Percentiles rank a stretch among this genome's conserved stretches.
Conservation (phyloP, 148 eudicot genomes). For the Chenopodium album region DNA sequence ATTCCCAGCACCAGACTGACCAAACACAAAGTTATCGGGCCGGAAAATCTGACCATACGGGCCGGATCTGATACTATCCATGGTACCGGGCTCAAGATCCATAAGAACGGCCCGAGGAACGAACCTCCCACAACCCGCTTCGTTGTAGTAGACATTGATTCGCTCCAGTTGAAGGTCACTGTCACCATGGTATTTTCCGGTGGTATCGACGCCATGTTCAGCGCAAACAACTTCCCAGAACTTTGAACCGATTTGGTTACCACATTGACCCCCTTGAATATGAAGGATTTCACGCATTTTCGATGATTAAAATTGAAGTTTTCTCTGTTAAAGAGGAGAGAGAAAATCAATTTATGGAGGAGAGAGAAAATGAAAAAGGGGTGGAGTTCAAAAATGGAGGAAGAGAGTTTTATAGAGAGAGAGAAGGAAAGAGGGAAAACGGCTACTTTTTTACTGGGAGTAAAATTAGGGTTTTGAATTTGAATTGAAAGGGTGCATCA, state of each 20-base stretch:
- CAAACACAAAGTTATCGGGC: slow-evolving; percentile 74
- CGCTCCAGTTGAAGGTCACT: slow-evolving; percentile 55
- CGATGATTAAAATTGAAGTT: too few relatives aligned
- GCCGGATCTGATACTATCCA: slow-evolving; percentile 66
- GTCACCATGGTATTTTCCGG: slow-evolving; percentile 62
- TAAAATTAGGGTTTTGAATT: slow-evolving; percentile 17
- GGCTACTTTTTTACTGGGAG: slow-evolving; percentile 15
- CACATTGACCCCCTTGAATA: slow-evolving; percentile 79
- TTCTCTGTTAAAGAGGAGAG: slow-evolving; percentile 5
- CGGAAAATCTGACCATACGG: slow-evolving; percentile 67
- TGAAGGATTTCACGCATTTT: slow-evolving; percentile 78
- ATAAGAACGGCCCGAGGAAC: slow-evolving; percentile 74
- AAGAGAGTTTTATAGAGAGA: neutral
- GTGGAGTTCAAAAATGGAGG: neutral
- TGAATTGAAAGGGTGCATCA: neutral
- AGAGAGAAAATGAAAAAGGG: neutral
- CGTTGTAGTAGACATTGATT: slow-evolving; percentile 67
- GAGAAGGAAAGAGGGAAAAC: slow-evolving; percentile 8
- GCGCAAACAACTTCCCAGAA: slow-evolving; percentile 86
- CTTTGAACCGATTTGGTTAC: slow-evolving; percentile 78
- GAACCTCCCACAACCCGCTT: slow-evolving; percentile 58
- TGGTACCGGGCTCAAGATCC: slow-evolving; percentile 79
- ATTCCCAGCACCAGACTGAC: slow-evolving; percentile 72
- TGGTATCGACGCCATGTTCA: slow-evolving; percentile 63
- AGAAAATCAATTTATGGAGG: neutral